These are phyloP conservation scores for Cyberlindnera sargentensis DNA, from an alignment of 805 yeast genomes.

Conservation along the genomic window DNA sequence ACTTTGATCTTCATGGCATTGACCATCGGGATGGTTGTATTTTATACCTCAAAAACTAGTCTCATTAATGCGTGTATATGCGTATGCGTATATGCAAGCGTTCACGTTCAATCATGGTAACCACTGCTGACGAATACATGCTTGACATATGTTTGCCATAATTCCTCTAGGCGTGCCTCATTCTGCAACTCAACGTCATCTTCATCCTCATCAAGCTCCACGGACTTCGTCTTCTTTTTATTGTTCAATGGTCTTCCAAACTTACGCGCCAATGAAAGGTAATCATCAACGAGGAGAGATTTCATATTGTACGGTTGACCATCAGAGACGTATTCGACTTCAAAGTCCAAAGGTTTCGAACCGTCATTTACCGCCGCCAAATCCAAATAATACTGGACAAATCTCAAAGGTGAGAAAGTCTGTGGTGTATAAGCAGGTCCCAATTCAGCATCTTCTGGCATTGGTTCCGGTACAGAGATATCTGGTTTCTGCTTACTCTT, in stretches of 20 bases:
- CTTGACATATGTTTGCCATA: constrained; percentile 52
- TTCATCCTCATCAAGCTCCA: not conserved
- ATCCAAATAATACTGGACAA: constrained; percentile 71
- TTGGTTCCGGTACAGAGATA: constrained; percentile 53
- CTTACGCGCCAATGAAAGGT: constrained; percentile 49
- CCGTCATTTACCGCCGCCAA: constrained; percentile 40
- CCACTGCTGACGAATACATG: constrained; percentile 46
- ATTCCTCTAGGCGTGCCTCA: constrained; percentile 25
- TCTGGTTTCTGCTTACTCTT: constrained; percentile 34
- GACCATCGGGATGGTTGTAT: too few species aligned
- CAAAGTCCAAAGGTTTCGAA: constrained; percentile 42
- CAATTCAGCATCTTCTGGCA: constrained; percentile 44
- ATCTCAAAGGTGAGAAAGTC: constrained; percentile 63
- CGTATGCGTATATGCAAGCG: too few species aligned
- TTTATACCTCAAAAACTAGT: too few species aligned
- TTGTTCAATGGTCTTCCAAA: constrained; percentile 37
- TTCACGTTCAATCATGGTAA: constrained; percentile 5
- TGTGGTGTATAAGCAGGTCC: constrained; percentile 79
- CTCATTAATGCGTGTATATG: too few species aligned
- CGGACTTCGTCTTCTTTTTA: not conserved
- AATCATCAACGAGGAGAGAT: constrained; percentile 51
- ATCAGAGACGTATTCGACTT: constrained; percentile 65
- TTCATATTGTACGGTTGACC: constrained; percentile 49
- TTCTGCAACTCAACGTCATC: not conserved
- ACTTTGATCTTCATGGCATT: too few species aligned